A percentile compares a stretch with the other conserved stretches of the same genome.
Evolutionary conservation across 2,329 filamentous ascomycete genomes (phyloP).

Genomic region (Sphaerulina musiva): DNA sequence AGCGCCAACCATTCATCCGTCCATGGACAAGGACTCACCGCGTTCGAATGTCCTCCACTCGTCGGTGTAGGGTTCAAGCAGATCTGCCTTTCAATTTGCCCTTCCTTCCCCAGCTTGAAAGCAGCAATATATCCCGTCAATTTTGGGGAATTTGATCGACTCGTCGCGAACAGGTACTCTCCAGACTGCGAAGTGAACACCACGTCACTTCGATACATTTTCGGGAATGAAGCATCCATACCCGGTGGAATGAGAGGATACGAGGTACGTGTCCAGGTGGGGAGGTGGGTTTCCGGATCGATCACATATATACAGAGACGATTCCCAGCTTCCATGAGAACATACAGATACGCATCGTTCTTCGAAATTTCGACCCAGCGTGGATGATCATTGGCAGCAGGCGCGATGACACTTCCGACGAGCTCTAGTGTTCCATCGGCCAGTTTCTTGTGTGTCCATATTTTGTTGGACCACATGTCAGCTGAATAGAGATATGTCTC

Average conservation of each 20-base stretch:
- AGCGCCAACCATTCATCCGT: slow-evolving; percentile 84
- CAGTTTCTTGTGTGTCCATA: slow-evolving; percentile 74
- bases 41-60: slow-evolving; percentile 81
- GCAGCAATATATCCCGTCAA: slow-evolving; percentile 77
- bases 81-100: slow-evolving; percentile 69
- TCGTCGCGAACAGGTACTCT: slow-evolving; percentile 74
- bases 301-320: slow-evolving; percentile 74
- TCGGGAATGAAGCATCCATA: slow-evolving; percentile 47
- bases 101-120: slow-evolving; percentile 61
- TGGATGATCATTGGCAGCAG: slow-evolving; percentile 66
- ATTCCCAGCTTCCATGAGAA: slow-evolving; percentile 85
- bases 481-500: slow-evolving; percentile 74
- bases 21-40: slow-evolving; percentile 76
- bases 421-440: slow-evolving; percentile 57
- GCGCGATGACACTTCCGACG: slow-evolving; percentile 66
- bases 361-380: slow-evolving; percentile 84
- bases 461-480: slow-evolving; percentile 68
- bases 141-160: slow-evolving; percentile 68
- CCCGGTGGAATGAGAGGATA: slow-evolving; percentile 77
- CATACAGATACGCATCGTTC: slow-evolving; percentile 71
- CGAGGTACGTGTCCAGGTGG: slow-evolving; percentile 68
- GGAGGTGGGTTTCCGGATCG: slow-evolving; percentile 64
- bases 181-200: slow-evolving; percentile 63
- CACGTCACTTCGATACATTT: slow-evolving; percentile 81
- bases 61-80: slow-evolving; percentile 79